These are phyloP conservation scores for Lantana camara DNA, from an alignment of 257 asterid genomes.

Conservation along the genomic window DNA sequence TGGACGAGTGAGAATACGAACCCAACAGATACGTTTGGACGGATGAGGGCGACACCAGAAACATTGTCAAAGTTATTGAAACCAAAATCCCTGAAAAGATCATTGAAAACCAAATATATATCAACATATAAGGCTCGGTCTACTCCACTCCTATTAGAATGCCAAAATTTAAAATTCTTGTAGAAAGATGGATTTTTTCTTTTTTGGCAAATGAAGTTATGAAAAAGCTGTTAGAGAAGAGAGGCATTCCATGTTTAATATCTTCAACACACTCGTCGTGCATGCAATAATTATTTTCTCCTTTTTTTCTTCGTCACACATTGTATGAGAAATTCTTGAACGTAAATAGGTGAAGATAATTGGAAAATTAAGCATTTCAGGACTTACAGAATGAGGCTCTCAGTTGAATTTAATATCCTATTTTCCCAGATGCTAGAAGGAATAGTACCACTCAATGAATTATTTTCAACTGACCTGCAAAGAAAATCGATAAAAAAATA, in stretches of 20 bases:
- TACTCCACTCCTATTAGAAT: no score
- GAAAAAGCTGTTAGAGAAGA: background rate
- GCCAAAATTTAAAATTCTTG: no score
- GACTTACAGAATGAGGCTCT: constrained; percentile 74
- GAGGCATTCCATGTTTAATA: background rate
- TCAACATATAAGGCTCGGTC: constrained; percentile 10
- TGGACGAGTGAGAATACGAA: constrained; percentile 32
- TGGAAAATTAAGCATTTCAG: background rate
- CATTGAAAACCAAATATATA: constrained; percentile 9
- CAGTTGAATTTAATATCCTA: constrained; percentile 61
- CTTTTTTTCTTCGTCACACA: background rate
- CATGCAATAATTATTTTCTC: background rate
- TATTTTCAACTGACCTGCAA: constrained; percentile 80
- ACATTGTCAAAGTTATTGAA: constrained; percentile 59
- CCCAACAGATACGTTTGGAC: constrained; percentile 75
- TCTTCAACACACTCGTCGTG: no score
- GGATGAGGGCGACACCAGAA: constrained; percentile 47
- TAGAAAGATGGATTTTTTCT: no score
- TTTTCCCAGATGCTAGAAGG: constrained; percentile 83
- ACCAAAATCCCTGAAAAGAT: constrained; percentile 74
- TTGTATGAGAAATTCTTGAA: no score
- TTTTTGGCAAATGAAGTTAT: no score
- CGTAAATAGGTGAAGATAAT: no score
- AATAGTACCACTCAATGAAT: constrained; percentile 77
- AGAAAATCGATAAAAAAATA: constrained; percentile 26